Evolutionary conservation across 169 alveolate species (phyloP).

Genomic region (Cryptosporidium sp.): DNA sequence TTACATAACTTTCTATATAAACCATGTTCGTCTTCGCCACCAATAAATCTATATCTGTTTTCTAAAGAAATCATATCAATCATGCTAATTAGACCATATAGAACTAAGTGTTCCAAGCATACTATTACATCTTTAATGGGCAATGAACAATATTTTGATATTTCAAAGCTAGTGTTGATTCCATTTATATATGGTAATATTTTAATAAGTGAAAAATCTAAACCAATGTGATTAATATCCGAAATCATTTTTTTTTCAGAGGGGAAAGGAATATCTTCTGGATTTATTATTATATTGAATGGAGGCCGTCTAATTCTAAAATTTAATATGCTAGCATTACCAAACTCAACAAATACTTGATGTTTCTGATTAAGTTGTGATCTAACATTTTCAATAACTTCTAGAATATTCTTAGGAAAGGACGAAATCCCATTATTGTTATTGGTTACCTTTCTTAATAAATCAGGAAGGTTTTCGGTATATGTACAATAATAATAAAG

Average conservation of each 20-base stretch:
- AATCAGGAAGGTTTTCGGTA: conserved; percentile 4
- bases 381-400: conserved; percentile 22
- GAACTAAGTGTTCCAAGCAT: conserved; percentile 45
- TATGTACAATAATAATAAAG: conserved; percentile 42
- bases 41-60: conserved; percentile 63
- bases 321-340: conserved; percentile 2
- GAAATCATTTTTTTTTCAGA: background rate
- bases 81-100: conserved; percentile 30
- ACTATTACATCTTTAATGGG: conserved; percentile 42
- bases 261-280: conserved; percentile 63
- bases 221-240: conserved; percentile 20
- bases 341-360: conserved; percentile 26
- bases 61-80: conserved; percentile 64
- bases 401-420: conserved; percentile 21
- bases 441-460: background rate
- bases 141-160: conserved; percentile 36
- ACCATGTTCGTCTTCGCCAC: conserved; percentile 8
- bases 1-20: conserved; percentile 18
- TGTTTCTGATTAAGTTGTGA: conserved; percentile 33
- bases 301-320: conserved; percentile 56
- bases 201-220: conserved; percentile 37
- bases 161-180: conserved; percentile 41
- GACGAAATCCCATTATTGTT: background rate
- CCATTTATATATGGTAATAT: conserved; percentile 44
- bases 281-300: background rate